These are phyloP conservation scores for Neurospora terricola DNA, from an alignment of 495 filamentous ascomycete genomes.

Conservation along the genomic window DNA sequence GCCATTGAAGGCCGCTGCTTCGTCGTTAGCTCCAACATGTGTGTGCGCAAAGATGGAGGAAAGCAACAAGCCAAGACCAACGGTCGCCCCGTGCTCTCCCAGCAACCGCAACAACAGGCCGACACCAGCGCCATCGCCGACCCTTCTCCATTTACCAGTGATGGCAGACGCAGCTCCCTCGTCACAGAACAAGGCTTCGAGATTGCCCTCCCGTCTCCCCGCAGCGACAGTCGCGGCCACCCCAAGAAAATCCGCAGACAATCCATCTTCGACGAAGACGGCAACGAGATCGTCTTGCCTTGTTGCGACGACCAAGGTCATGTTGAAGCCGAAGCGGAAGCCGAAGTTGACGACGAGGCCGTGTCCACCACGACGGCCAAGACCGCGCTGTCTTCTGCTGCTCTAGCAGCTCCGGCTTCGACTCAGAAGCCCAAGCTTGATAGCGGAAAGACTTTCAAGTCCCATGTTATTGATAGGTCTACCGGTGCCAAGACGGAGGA, in stretches of 20 bases:
- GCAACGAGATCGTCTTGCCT: conserved; percentile 36
- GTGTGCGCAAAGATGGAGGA: conserved; percentile 33
- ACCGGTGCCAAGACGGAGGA: conserved; percentile 5
- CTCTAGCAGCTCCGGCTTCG: not conserved
- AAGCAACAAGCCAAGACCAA: not conserved
- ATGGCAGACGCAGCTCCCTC: conserved; percentile 18
- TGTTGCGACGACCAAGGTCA: not conserved
- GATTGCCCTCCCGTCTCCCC: conserved; percentile 23
- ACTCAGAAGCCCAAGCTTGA: not conserved
- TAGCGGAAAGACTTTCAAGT: not conserved
- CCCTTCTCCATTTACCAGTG: not conserved
- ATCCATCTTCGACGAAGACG: conserved; percentile 37
- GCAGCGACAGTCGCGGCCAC: not conserved
- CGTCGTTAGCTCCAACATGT: conserved; percentile 84
- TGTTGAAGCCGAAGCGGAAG: not conserved
- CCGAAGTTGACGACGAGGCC: not conserved
- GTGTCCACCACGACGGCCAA: conserved; percentile 16
- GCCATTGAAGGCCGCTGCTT: conserved; percentile 75
- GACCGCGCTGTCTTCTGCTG: not conserved
- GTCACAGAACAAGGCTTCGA: conserved; percentile 30
- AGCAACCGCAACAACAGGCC: not conserved
- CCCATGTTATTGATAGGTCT: conserved; percentile 1
- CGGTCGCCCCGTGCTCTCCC: not conserved
- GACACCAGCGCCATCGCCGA: not conserved
- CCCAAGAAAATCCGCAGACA: conserved; percentile 4